Conservation (phyloP, 495 filamentous ascomycete species). For the Delitschia confertaspora region DNA sequence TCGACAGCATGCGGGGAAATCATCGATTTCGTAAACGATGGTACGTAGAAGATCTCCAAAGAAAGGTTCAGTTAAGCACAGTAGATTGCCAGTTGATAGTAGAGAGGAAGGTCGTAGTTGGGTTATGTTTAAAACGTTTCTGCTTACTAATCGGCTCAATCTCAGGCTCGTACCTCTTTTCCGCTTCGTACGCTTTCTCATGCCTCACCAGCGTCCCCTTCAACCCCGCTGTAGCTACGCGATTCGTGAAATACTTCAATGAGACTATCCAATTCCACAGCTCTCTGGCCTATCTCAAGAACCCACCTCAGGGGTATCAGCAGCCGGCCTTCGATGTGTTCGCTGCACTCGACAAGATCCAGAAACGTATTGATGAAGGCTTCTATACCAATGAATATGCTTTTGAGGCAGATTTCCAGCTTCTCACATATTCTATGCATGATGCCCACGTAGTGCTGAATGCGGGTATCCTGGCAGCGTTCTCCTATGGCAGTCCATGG, state of each 20-base stretch:
- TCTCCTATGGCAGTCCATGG: slow-evolving; percentile 40
- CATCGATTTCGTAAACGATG: slow-evolving; percentile 3
- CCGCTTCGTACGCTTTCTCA: slow-evolving; percentile 33
- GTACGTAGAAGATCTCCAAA: neutral
- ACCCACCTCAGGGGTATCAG: slow-evolving; percentile 47
- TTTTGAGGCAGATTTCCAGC: slow-evolving; percentile 44
- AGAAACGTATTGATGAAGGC: slow-evolving; percentile 35
- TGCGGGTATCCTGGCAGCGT: slow-evolving; percentile 38
- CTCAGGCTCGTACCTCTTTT: no score
- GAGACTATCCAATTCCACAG: slow-evolving; percentile 51
- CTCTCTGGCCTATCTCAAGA: slow-evolving; percentile 46
- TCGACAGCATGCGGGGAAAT: slow-evolving; percentile 16
- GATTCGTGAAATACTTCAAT: slow-evolving; percentile 47
- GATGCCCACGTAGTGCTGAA: slow-evolving; percentile 41
- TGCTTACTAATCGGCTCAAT: no score
- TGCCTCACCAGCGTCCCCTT: slow-evolving; percentile 53
- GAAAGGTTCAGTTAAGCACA: no score
- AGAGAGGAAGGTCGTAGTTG: no score
- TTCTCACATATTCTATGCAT: slow-evolving; percentile 37
- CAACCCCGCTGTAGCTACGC: slow-evolving; percentile 41
- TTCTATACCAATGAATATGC: slow-evolving; percentile 42
- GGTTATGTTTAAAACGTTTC: no score
- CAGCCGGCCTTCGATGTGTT: slow-evolving; percentile 46
- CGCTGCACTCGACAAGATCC: slow-evolving; percentile 38
- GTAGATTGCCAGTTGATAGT: no score